These are phyloP conservation scores for Populus tremula DNA, from an alignment of 345 rosid genomes.

Conservation along the genomic window DNA sequence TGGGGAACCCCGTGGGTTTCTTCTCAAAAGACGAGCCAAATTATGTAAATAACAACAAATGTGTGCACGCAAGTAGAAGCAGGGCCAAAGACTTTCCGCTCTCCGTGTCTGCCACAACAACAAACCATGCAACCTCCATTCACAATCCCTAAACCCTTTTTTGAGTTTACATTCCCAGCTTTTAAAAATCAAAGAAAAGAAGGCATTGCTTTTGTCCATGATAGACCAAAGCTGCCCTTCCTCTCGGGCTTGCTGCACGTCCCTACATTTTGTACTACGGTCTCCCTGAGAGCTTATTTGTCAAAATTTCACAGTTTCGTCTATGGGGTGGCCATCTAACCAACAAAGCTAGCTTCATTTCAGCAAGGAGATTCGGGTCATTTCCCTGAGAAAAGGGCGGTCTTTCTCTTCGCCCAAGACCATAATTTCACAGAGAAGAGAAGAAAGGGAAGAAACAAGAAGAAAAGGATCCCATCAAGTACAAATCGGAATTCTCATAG, in stretches of 20 bases:
- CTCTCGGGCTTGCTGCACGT: slow-evolving; percentile 10
- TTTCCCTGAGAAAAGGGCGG: slow-evolving; percentile 9
- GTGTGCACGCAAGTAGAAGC: background rate
- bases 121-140: slow-evolving; percentile 4
- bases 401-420: background rate
- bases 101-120: slow-evolving; percentile 32
- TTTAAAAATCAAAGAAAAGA: slow-evolving; percentile 2
- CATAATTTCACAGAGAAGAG: slow-evolving; percentile 6
- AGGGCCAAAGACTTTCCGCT: slow-evolving; percentile 27
- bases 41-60: background rate
- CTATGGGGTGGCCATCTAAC: background rate
- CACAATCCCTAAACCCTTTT: background rate
- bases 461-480: slow-evolving; percentile 5
- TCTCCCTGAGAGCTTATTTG: slow-evolving; percentile 2
- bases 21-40: slow-evolving; percentile 51
- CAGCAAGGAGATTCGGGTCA: slow-evolving; percentile 28
- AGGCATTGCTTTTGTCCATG: slow-evolving; percentile 1
- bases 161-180: slow-evolving; percentile 1
- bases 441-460: slow-evolving; percentile 10
- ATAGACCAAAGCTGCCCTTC: slow-evolving; percentile 15
- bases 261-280: slow-evolving; percentile 19
- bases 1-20: background rate
- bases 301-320: slow-evolving; percentile 1
- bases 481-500: slow-evolving; percentile 11
- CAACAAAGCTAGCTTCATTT: background rate